phyloP scores from a whole-genome alignment of 257 asterid genomes.

The Scutellaria minor region DNA sequence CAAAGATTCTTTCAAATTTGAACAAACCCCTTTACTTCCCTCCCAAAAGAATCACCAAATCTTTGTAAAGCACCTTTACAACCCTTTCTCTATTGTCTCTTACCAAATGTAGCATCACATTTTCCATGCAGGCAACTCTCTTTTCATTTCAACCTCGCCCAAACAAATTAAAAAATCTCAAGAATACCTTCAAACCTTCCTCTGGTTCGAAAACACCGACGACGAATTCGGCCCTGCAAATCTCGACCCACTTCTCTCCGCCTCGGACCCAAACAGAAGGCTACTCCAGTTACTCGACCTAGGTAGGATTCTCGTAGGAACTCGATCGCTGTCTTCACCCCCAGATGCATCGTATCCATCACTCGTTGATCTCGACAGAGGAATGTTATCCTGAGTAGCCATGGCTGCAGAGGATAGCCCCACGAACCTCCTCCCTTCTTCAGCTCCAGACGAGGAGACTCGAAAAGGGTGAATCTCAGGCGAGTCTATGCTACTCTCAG shows the following conservation, averaged over 20 bases:
- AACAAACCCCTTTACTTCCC: background rate
- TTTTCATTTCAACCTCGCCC: constrained; percentile 28
- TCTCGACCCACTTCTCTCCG: constrained; percentile 45
- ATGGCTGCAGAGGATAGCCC: constrained; percentile 50
- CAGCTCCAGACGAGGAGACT: constrained; percentile 64
- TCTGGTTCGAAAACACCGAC: constrained; percentile 49
- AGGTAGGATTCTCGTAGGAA: constrained; percentile 61
- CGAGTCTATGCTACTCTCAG: constrained; percentile 90
- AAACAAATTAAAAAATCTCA: constrained; percentile 56
- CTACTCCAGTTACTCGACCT: constrained; percentile 74
- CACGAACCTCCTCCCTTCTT: constrained; percentile 56
- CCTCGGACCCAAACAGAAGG: constrained; percentile 74
- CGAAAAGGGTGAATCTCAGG: constrained; percentile 77
- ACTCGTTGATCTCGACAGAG: constrained; percentile 85
- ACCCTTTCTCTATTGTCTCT: constrained; percentile 22
- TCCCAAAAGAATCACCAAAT: constrained; percentile 26
- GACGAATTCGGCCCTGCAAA: constrained; percentile 61
- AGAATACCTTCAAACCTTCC: constrained; percentile 53
- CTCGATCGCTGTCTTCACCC: constrained; percentile 94
- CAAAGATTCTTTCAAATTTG: constrained; percentile 25
- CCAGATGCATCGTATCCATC: constrained; percentile 99
- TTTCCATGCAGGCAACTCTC: background rate
- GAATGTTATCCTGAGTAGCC: constrained; percentile 51
- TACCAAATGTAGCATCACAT: constrained; percentile 29
- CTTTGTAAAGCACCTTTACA: constrained; percentile 34